These are phyloP conservation scores for Cupressus sempervirens DNA, from an alignment of 75 land plant species.

Conservation along the genomic window DNA sequence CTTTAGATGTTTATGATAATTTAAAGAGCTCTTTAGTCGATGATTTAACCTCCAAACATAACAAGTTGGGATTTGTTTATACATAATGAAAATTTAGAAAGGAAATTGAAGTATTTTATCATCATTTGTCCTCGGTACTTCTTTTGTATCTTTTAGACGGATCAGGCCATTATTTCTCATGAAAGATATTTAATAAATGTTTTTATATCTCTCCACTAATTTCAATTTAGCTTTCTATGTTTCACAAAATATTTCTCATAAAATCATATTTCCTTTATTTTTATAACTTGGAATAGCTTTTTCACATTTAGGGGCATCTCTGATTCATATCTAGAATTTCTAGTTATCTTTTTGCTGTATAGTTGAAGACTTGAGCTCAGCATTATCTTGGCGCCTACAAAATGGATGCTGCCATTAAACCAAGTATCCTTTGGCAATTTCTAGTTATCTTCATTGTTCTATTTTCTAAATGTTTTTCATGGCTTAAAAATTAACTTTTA, in stretches of 20 bases:
- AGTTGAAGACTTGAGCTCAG: too few relatives aligned
- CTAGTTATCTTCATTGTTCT: background rate
- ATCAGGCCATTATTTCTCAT: background rate
- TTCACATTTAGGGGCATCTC: background rate
- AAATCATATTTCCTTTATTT: background rate
- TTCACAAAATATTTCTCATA: background rate
- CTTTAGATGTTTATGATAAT: background rate
- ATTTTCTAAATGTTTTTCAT: background rate
- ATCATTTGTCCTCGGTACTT: too few relatives aligned
- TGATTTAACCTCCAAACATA: background rate
- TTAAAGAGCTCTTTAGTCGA: background rate
- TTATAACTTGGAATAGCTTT: background rate
- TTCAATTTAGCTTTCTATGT: background rate
- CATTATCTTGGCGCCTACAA: too few relatives aligned
- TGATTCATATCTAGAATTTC: background rate
- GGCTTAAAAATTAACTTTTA: background rate
- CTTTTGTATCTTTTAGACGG: background rate
- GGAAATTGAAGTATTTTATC: background rate
- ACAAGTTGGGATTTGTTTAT: background rate
- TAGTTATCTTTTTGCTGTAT: background rate
- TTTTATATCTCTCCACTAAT: background rate
- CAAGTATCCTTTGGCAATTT: too few relatives aligned
- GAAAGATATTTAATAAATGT: background rate
- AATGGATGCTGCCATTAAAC: too few relatives aligned
- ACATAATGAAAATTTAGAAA: background rate